phyloP scores from a whole-genome alignment of 306 rosid genomes.

The Cucumis hystrix region DNA sequence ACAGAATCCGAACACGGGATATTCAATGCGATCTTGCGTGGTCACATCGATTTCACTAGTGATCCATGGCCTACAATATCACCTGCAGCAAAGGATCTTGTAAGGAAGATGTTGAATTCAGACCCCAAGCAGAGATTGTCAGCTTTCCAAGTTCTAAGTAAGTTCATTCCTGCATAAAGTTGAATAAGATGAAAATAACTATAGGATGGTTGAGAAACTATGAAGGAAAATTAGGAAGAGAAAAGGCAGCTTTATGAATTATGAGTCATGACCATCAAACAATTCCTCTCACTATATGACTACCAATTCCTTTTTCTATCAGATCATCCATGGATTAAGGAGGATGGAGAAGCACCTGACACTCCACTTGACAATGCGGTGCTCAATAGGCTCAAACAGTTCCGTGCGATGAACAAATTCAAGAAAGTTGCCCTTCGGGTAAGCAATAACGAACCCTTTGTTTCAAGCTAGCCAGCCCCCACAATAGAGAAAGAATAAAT shows the following conservation, averaged over 20 bases:
- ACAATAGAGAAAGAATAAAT: not conserved
- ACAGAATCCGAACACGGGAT: slow-evolving; percentile 95
- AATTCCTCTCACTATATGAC: not conserved
- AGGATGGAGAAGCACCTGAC: slow-evolving; percentile 97
- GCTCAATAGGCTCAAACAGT: slow-evolving; percentile 83
- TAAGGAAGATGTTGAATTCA: slow-evolving; percentile 73
- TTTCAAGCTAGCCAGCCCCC: not conserved
- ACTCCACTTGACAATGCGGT: slow-evolving; percentile 94
- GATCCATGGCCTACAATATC: slow-evolving; percentile 97
- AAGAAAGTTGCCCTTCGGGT: slow-evolving; percentile 93
- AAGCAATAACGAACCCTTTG: not conserved
- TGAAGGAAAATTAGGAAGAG: not conserved
- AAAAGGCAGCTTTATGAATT: not conserved
- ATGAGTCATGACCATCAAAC: not conserved
- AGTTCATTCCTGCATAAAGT: slow-evolving; percentile 4
- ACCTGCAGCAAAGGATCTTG: slow-evolving; percentile 79
- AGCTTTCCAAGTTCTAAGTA: slow-evolving; percentile 83
- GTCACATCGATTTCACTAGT: slow-evolving; percentile 66
- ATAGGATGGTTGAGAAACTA: not conserved
- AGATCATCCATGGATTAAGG: slow-evolving; percentile 62
- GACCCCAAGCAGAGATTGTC: slow-evolving; percentile 81
- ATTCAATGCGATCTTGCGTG: slow-evolving; percentile 71
- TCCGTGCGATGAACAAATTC: slow-evolving; percentile 94
- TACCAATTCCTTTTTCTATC: slow-evolving; percentile 6
- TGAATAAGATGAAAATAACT: not conserved